Conservation (phyloP, 176 grass and related monocot species). For the Pharus latifolius region DNA sequence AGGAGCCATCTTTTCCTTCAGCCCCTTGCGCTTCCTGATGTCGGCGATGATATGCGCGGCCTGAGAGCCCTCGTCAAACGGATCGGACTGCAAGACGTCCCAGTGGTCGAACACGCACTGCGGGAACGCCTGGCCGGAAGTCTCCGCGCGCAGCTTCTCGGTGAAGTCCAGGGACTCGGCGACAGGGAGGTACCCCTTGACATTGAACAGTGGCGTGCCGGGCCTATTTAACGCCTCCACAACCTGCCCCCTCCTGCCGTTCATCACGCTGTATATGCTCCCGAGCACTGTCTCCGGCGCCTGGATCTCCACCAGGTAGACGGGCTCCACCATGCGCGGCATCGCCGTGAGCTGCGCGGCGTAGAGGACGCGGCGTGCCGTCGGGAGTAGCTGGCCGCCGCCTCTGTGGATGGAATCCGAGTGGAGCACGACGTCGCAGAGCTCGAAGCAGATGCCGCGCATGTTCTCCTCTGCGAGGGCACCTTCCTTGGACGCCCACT, state of each 20-base stretch:
- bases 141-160: slow-evolving; percentile 10
- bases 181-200: slow-evolving; percentile 40
- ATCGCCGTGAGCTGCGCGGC: slow-evolving; percentile 40
- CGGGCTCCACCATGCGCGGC: slow-evolving; percentile 37
- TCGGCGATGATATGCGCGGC: too few relatives aligned
- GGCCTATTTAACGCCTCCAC: slow-evolving; percentile 32
- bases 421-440: slow-evolving; percentile 48
- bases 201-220: slow-evolving; percentile 42
- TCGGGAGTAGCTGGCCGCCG: slow-evolving; percentile 41
- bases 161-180: slow-evolving; percentile 22
- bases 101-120: slow-evolving; percentile 36
- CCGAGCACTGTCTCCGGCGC: slow-evolving; percentile 41
- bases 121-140: slow-evolving; percentile 33
- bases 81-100: slow-evolving; percentile 24
- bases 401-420: slow-evolving; percentile 52
- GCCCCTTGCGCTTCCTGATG: too few relatives aligned
- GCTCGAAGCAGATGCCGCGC: slow-evolving; percentile 52
- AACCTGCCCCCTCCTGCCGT: slow-evolving; percentile 44
- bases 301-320: slow-evolving; percentile 55
- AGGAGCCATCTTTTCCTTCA: too few relatives aligned
- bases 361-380: slow-evolving; percentile 37
- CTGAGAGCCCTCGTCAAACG: slow-evolving; percentile 13
- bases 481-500: slow-evolving; percentile 61
- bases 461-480: slow-evolving; percentile 45
- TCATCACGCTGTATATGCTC: slow-evolving; percentile 43